phyloP scores from a whole-genome alignment of 768 basidiomycete species.

The Royoungia palumana region DNA sequence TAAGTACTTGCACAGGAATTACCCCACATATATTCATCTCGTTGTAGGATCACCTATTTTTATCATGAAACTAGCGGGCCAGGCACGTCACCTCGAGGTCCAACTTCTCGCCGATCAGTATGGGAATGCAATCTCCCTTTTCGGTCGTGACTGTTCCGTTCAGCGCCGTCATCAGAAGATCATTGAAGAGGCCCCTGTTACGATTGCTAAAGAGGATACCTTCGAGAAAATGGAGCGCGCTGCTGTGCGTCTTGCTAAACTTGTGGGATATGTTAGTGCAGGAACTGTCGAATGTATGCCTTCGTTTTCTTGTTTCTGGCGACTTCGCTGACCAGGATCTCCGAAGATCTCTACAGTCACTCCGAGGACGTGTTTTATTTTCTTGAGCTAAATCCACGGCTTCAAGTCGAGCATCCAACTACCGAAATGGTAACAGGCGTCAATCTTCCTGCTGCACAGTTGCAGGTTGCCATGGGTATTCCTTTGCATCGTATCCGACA shows the following conservation, averaged over 20 bases:
- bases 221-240: constrained; percentile 99
- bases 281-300: constrained; percentile 92
- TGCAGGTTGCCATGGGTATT: constrained; percentile 97
- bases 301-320: not conserved
- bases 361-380: constrained; percentile 94
- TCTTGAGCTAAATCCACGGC: constrained; percentile 97
- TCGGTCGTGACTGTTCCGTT: constrained; percentile 98
- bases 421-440: constrained; percentile 99
- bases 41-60: constrained; percentile 90
- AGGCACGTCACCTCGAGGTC: constrained; percentile 96
- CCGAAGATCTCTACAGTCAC: constrained; percentile 87
- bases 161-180: constrained; percentile 99
- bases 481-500: constrained; percentile 94
- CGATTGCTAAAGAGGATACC: constrained; percentile 86
- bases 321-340: constrained; percentile 2
- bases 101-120: constrained; percentile 99
- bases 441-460: constrained; percentile 94
- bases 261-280: constrained; percentile 98
- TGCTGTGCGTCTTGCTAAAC: constrained; percentile 97
- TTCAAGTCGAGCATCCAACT: constrained; percentile 99
- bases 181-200: constrained; percentile 98
- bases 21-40: constrained; percentile 7
- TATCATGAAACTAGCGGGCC: constrained; percentile 99
- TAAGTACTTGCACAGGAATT: constrained; percentile 32
- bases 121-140: constrained; percentile 97